Percentiles rank a stretch among this genome's conserved stretches.
phyloP scores from a whole-genome alignment of 495 filamentous ascomycete species.

The Penicillium egyptiacum region DNA sequence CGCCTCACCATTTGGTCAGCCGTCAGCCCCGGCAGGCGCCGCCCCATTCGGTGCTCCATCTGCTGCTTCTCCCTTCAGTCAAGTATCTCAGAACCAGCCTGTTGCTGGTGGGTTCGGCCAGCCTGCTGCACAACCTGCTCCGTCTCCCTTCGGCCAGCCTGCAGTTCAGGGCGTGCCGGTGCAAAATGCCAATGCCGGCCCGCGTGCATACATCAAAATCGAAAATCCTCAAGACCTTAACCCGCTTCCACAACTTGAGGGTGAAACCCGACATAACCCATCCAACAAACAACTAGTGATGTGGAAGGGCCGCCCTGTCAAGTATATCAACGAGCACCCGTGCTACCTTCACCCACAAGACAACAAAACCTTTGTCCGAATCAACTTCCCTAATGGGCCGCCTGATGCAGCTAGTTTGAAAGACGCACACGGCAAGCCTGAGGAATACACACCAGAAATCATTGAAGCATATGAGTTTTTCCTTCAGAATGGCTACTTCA shows the following conservation, averaged over 20 bases:
- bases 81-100: conserved; percentile 16
- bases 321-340: conserved; percentile 50
- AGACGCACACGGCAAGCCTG: conserved; percentile 39
- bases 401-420: conserved; percentile 50
- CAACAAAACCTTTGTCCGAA: conserved; percentile 49
- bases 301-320: conserved; percentile 58
- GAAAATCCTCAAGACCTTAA: conserved; percentile 33
- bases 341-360: conserved; percentile 53
- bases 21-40: neutral
- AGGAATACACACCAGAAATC: conserved; percentile 48
- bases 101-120: conserved; percentile 31
- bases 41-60: conserved; percentile 20
- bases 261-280: conserved; percentile 41
- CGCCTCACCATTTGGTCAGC: conserved; percentile 12
- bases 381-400: conserved; percentile 72
- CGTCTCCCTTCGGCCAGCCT: conserved; percentile 32
- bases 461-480: conserved; percentile 61
- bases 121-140: conserved; percentile 30
- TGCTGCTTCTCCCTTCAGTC: conserved; percentile 22
- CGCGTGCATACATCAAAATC: conserved; percentile 33
- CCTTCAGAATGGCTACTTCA: conserved; percentile 60
- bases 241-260: conserved; percentile 39
- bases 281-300: conserved; percentile 36
- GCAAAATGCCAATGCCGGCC: conserved; percentile 24
- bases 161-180: conserved; percentile 24